Evolutionary conservation across 257 asterid genomes (phyloP).

Genomic region (Solanum paucissectum): DNA sequence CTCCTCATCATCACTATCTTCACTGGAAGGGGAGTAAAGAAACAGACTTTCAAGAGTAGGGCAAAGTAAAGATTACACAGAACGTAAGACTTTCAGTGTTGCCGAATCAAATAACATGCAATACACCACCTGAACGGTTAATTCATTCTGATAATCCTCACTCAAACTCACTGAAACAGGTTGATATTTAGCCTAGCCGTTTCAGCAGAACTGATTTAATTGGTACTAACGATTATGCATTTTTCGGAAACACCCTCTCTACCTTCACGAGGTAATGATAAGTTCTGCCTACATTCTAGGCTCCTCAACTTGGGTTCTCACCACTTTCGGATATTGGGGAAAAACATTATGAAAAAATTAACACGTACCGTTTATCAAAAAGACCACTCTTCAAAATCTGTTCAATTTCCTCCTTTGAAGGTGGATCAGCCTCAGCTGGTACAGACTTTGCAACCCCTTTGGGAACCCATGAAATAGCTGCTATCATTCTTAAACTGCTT

Average conservation of each 20-base stretch:
- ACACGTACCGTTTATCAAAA: constrained; percentile 23
- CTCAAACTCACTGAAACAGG: background rate
- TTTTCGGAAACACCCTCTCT: background rate
- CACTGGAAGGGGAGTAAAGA: constrained; percentile 23
- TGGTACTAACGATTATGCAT: background rate
- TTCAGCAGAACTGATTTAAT: background rate
- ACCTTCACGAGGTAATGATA: background rate
- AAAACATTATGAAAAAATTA: background rate
- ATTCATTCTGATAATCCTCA: too few relatives aligned
- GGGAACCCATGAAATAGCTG: constrained; percentile 76
- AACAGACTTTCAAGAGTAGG: background rate
- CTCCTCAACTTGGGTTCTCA: background rate
- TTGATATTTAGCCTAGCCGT: background rate
- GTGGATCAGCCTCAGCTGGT: constrained; percentile 56
- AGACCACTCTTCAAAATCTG: constrained; percentile 36
- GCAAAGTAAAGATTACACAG: background rate
- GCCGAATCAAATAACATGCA: too few relatives aligned
- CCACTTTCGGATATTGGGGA: background rate
- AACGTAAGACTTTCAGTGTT: background rate
- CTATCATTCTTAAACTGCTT: constrained; percentile 43
- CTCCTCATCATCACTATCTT: constrained; percentile 32
- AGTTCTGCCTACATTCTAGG: background rate
- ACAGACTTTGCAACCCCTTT: constrained; percentile 58
- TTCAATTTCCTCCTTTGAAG: constrained; percentile 68
- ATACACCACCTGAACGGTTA: too few relatives aligned